Conservation (phyloP, 441 rosid species). For the Kokia cookei region DNA sequence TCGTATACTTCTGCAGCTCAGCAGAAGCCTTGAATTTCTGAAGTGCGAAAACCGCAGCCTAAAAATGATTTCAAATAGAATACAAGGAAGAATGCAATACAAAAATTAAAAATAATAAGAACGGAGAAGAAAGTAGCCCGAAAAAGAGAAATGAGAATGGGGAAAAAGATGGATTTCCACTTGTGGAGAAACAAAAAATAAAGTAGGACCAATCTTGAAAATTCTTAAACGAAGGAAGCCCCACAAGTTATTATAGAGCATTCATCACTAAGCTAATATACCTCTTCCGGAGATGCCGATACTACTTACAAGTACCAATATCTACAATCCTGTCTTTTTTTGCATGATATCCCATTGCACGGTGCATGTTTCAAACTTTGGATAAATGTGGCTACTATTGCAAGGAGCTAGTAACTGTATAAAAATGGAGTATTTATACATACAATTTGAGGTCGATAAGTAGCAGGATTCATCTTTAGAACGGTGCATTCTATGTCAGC, state of each 20-base stretch:
- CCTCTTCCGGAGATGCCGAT: neutral
- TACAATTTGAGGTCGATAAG: conserved; percentile 64
- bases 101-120: neutral
- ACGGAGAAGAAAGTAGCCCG: neutral
- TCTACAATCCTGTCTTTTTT: neutral
- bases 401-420: neutral
- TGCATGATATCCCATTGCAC: neutral
- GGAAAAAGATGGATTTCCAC: neutral
- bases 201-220: neutral
- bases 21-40: conserved; percentile 51
- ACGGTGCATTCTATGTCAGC: conserved; percentile 55
- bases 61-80: conserved; percentile 11
- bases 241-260: conserved; percentile 1
- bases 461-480: conserved; percentile 67
- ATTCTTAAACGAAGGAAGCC: neutral
- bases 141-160: neutral
- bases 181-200: neutral
- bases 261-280: neutral
- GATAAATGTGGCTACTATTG: neutral
- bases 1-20: conserved; percentile 39
- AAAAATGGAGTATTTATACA: conserved; percentile 15
- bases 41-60: conserved; percentile 56
- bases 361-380: neutral
- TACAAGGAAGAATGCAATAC: conserved; percentile 3
- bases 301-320: neutral